These are phyloP conservation scores for Oryza nivara DNA, from an alignment of 176 grass and related monocot genomes.

Conservation along the genomic window DNA sequence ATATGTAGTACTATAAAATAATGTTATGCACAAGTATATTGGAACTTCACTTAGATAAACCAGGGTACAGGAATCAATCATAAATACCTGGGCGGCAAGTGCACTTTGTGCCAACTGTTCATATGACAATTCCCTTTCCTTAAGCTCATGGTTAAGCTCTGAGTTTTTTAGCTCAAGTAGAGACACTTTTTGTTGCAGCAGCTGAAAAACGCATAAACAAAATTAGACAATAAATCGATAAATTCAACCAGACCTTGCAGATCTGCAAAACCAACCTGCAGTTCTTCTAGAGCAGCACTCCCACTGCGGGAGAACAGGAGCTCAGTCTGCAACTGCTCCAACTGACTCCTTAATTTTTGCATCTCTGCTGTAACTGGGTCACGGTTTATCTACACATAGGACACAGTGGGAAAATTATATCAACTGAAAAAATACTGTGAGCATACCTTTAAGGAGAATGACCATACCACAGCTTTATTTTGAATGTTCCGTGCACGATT, in stretches of 20 bases:
- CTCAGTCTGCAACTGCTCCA: slow-evolving; percentile 82
- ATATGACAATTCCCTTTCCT: slow-evolving; percentile 60
- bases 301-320: slow-evolving; percentile 82
- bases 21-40: not conserved
- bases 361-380: slow-evolving; percentile 85
- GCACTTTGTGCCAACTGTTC: slow-evolving; percentile 65
- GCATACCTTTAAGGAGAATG: not conserved
- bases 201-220: slow-evolving; percentile 45
- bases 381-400: slow-evolving; percentile 70
- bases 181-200: slow-evolving; percentile 80
- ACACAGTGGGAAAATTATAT: slow-evolving; percentile 33
- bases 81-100: slow-evolving; percentile 70
- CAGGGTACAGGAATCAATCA: not conserved
- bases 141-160: slow-evolving; percentile 73
- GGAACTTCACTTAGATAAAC: not conserved
- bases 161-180: slow-evolving; percentile 80
- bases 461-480: slow-evolving; percentile 85
- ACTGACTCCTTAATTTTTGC: slow-evolving; percentile 81
- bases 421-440: slow-evolving; percentile 1
- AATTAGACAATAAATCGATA: slow-evolving; percentile 26
- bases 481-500: slow-evolving; percentile 87
- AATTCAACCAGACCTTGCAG: slow-evolving; percentile 1
- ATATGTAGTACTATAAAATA: slow-evolving; percentile 7
- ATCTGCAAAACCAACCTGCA: slow-evolving; percentile 60
- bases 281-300: slow-evolving; percentile 80